Evolutionary conservation across 2,329 filamentous ascomycete genomes (phyloP), one percentile per base, ranked within the genome.

Genomic region (Plectosphaerella plurivora): DNA sequence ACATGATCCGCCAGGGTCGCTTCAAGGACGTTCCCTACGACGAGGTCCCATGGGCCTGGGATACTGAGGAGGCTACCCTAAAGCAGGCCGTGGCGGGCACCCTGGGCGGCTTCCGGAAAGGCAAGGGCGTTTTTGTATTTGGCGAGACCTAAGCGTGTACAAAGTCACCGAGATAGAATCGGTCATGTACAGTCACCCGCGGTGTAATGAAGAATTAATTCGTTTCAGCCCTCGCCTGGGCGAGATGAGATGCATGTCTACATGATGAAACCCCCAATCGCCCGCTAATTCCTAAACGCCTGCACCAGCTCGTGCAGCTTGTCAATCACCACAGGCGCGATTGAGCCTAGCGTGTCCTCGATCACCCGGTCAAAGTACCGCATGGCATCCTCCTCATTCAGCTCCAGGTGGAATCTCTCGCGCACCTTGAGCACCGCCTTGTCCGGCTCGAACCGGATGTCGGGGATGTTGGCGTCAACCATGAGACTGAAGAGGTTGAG

Each of bases 401-500:
- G 82, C 65, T 96, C 93, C 48, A 99, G 70, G 71, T 95, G 91
- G 68, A 99, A 96, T 37, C 94, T 77, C 72, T 99, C 94, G 66
- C 94, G 87, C 5, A 99, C 93, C 73, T 97, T 99, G 61, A 92
- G 75, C 15, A 97, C 93, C 11, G 91, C 92, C 72, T 95, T 95
- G 70, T 97, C 92, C 11, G 91, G 89, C 72, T 96, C 91, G 20
- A 96, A 80, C 53, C 88, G 86, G 63, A 99, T 95, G 62, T 97
- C 95, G 0, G 92, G 94, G 54, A 99, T 96, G 64, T 96, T 96
- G 39, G 94, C 93, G 67, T 97, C 91, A 15, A 96, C 88, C 94
- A 99, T 99, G 53, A 99, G 77, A 63, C 89, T 91, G 69, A 99
- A 99, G 45, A 99, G 70, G 63, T 99, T 99, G 25, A 99, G 78